Percentiles rank a stretch among this genome's conserved stretches.
Evolutionary conservation across 2,329 filamentous ascomycete species (phyloP).

Genomic region (Didymella pomorum): DNA sequence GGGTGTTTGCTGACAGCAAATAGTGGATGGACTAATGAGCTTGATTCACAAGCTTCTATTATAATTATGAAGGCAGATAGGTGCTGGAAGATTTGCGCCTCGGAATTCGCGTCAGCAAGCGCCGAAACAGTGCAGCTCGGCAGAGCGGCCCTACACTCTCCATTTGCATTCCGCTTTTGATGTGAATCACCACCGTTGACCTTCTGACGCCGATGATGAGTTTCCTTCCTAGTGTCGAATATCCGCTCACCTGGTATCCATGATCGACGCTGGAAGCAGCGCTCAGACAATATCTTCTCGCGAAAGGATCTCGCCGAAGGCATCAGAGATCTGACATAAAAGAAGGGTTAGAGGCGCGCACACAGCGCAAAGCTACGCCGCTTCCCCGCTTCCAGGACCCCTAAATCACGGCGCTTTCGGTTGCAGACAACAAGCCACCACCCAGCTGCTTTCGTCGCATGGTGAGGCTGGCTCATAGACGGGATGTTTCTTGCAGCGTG

Average conservation of each 20-base stretch:
- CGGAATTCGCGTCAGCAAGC: neutral
- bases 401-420: too few species aligned
- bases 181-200: neutral
- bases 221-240: neutral
- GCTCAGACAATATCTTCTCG: neutral
- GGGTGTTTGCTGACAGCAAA: neutral
- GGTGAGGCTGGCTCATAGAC: too few species aligned
- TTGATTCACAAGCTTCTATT: neutral
- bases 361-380: neutral
- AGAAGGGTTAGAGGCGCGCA: neutral
- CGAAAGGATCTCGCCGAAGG: neutral
- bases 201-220: neutral
- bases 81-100: neutral
- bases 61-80: neutral
- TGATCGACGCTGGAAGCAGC: neutral
- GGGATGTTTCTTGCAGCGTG: too few species aligned
- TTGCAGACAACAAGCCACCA: too few species aligned
- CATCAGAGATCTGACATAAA: neutral
- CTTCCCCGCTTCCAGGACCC: neutral
- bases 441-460: too few species aligned
- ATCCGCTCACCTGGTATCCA: neutral
- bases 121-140: neutral
- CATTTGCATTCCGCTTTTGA: neutral
- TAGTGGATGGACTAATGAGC: neutral
- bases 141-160: neutral